Evolutionary conservation across 495 filamentous ascomycete species (phyloP), one percentile per base, ranked within the genome.

Genomic region (Polyplosphaeria fusca): DNA sequence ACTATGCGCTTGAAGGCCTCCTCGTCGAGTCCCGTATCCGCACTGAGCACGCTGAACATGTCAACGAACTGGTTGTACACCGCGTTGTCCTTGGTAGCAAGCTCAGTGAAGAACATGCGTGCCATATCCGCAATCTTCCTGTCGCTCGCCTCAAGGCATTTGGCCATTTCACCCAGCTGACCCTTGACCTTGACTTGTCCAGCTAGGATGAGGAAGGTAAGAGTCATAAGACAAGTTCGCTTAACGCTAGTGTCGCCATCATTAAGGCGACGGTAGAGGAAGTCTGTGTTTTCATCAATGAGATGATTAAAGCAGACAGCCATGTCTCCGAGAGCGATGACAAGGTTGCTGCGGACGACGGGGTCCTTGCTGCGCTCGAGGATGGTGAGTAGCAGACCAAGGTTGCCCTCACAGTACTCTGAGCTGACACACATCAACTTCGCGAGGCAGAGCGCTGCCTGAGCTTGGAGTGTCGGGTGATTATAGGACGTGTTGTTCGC

Each of bases 121-220:
- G 90, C 86, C 61, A 99, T 77, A 66, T 99, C 93, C 2, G 89
- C 87, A 55, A 96, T 96, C 47, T 88, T 80, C 75, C 89, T 92
- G 65, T 99, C 93, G 1, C 85, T 82, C 60, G 97, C 94, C 70
- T 99, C 93, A 24, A 97, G 78, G 67, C 93, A 99, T 72, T 97
- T 97, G 18, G 93, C 93, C 93, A 99, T 99, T 73, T 96, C 93
- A 23, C 93, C 94, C 19, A 99, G 77, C 73, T 99, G 93, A n/a
- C 93, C 93, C 76, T 99, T 99, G 68, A 99, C 93, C 74, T 99
- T 99, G 71, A 99, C 93, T 72, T 99, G 93, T 18, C 93, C 93
- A 0, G 93, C 93, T 23, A 99, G 74, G 66, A 99, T 99, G 25
- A 97, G 73, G 77, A 99, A 99, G 2, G 94, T 99, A 55, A 99